These are phyloP conservation scores for Pseudogymnoascus sp. DNA, from an alignment of 2,329 filamentous ascomycete genomes.

Conservation along the genomic window DNA sequence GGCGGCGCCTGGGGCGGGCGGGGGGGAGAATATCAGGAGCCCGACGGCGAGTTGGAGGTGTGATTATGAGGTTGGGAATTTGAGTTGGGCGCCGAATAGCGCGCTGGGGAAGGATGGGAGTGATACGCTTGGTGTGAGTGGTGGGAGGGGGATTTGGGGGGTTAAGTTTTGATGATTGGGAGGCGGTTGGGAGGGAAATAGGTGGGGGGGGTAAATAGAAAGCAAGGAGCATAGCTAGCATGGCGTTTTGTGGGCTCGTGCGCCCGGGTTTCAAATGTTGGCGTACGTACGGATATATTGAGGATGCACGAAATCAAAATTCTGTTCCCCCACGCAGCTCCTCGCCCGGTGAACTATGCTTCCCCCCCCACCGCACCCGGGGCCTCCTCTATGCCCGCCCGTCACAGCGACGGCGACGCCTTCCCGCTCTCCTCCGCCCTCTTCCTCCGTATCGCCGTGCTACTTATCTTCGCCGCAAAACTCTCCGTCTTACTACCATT, in stretches of 20 bases:
- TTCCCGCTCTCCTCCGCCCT: constrained; percentile 21
- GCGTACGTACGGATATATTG: background rate
- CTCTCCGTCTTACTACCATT: constrained; percentile 40
- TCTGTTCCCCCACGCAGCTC: background rate
- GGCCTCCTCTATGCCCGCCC: background rate
- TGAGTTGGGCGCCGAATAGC: constrained; percentile 73
- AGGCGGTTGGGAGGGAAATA: background rate
- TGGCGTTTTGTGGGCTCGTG: background rate
- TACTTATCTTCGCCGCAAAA: constrained; percentile 83
- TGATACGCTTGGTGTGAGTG: constrained; percentile 78
- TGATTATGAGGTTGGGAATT: constrained; percentile 78
- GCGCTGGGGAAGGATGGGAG: constrained; percentile 59
- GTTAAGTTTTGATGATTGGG: constrained; percentile 16
- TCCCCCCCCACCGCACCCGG: background rate
- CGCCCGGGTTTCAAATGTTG: background rate
- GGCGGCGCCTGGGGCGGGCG: constrained; percentile 43
- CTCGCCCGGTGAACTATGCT: background rate
- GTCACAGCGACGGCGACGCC: background rate
- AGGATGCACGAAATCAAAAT: background rate
- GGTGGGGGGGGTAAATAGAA: background rate
- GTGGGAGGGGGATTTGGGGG: constrained; percentile 74
- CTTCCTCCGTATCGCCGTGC: constrained; percentile 67
- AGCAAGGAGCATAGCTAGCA: background rate
- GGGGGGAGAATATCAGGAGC: constrained; percentile 50
- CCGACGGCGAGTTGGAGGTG: constrained; percentile 75